These are phyloP conservation scores for Fraxinus greggii DNA, from an alignment of 305 asterid species.

Conservation along the genomic window DNA sequence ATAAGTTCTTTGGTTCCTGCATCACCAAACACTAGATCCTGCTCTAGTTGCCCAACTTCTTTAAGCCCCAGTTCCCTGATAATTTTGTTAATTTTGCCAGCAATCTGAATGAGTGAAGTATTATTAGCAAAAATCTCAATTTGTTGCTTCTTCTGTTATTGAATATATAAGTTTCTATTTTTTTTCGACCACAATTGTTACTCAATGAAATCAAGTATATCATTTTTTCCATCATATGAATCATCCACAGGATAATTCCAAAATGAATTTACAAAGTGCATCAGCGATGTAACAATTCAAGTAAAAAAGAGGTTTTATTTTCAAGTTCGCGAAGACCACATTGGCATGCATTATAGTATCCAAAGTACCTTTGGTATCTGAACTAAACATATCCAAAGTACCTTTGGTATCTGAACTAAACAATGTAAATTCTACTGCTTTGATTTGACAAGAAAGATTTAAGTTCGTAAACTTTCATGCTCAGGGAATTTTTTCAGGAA, in stretches of 20 bases:
- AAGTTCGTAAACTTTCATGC: neutral
- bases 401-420: neutral
- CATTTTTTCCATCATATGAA: neutral
- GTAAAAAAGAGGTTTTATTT: neutral
- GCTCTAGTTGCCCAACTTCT: conserved; percentile 96
- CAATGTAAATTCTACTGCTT: neutral
- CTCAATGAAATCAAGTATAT: neutral
- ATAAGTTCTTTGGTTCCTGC: conserved; percentile 92
- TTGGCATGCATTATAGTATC: neutral
- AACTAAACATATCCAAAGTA: neutral
- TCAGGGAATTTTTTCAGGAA: neutral
- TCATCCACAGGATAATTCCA: neutral
- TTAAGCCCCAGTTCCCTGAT: conserved; percentile 79
- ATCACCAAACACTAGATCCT: conserved; percentile 97
- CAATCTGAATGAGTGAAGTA: conserved; percentile 54
- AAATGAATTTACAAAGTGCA: neutral
- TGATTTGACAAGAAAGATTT: neutral
- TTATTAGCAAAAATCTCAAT: conserved; percentile 8
- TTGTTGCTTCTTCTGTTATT: neutral
- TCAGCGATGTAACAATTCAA: neutral
- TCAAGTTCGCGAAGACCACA: neutral
- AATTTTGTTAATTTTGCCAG: conserved; percentile 78
- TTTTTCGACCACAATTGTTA: neutral
- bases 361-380: neutral
- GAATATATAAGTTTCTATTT: neutral